Evolutionary conservation across 2,329 filamentous ascomycete species (phyloP).

Genomic region (Aspergillus calidoustus): DNA sequence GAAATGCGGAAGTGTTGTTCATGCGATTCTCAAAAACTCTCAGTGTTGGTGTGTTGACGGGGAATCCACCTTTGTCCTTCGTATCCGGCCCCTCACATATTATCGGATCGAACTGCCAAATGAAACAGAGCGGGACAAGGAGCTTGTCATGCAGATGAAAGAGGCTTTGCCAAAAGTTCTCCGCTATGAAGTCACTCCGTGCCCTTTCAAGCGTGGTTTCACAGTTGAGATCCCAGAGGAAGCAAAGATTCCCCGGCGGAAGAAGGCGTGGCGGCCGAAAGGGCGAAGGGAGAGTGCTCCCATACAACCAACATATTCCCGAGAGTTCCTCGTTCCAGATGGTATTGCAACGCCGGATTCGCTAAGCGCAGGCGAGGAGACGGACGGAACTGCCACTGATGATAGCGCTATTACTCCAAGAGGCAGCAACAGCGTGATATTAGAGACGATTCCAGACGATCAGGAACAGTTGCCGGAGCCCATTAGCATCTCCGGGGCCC

Average conservation of each 20-base stretch:
- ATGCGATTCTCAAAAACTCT: conserved; percentile 85
- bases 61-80: conserved; percentile 81
- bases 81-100: conserved; percentile 80
- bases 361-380: conserved; percentile 37
- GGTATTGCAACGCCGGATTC: conserved; percentile 27
- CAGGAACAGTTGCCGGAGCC: conserved; percentile 20
- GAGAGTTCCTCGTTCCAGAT: conserved; percentile 20
- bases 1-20: conserved; percentile 80
- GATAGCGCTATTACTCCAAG: conserved; percentile 33
- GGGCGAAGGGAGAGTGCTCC: conserved; percentile 48
- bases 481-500: conserved; percentile 15
- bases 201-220: conserved; percentile 80
- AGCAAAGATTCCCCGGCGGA: conserved; percentile 67
- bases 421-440: conserved; percentile 28
- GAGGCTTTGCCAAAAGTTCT: conserved; percentile 72
- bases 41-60: conserved; percentile 95
- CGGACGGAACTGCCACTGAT: conserved; percentile 39
- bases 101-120: conserved; percentile 87
- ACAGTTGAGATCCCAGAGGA: conserved; percentile 73
- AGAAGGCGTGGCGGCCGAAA: conserved; percentile 71
- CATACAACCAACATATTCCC: conserved; percentile 20
- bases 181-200: conserved; percentile 84
- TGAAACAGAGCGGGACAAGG: conserved; percentile 64
- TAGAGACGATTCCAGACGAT: conserved; percentile 31
- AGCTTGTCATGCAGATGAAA: conserved; percentile 69